A percentile compares a stretch with the other conserved stretches of the same genome.
Conservation (phyloP, 1,284 basidiomycete genomes). For the Malassezia vespertilionis region DNA sequence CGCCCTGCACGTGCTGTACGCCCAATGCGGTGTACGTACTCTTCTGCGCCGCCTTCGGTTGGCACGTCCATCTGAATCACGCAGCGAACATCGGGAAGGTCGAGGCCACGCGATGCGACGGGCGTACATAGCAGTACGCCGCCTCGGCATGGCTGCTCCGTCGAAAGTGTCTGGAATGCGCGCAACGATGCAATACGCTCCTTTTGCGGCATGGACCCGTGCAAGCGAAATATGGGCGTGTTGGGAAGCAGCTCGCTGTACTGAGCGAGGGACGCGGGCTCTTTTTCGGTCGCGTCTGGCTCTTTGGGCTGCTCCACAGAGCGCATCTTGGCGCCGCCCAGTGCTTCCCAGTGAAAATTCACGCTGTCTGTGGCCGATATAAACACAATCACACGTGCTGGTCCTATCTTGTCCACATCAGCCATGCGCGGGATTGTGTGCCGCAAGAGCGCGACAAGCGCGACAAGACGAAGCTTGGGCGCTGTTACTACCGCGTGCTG, state of each 20-base stretch:
- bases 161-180: conserved; percentile 57
- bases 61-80: conserved; percentile 95
- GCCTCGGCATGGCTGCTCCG: conserved; percentile 17
- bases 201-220: conserved; percentile 76
- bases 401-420: conserved; percentile 34
- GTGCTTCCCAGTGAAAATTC: conserved; percentile 87
- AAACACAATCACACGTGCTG: conserved; percentile 72
- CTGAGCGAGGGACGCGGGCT: conserved; percentile 25
- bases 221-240: conserved; percentile 75
- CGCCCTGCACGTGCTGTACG: conserved; percentile 89
- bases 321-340: conserved; percentile 65
- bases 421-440: conserved; percentile 55
- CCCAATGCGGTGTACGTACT: conserved; percentile 93
- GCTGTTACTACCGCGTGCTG: conserved; percentile 89
- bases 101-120: conserved; percentile 93
- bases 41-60: conserved; percentile 88
- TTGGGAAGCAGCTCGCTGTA: conserved; percentile 59
- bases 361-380: conserved; percentile 93
- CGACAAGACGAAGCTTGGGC: conserved; percentile 81
- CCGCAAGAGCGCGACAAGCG: conserved; percentile 66
- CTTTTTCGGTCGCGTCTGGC: conserved; percentile 12
- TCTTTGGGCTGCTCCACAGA: conserved; percentile 43
- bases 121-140: conserved; percentile 84
- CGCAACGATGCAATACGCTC: conserved; percentile 71
- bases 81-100: conserved; percentile 82